Evolutionary conservation across 2,329 filamentous ascomycete genomes (phyloP), one percentile per base, ranked within the genome.

Genomic region (Penicillium crustosum): DNA sequence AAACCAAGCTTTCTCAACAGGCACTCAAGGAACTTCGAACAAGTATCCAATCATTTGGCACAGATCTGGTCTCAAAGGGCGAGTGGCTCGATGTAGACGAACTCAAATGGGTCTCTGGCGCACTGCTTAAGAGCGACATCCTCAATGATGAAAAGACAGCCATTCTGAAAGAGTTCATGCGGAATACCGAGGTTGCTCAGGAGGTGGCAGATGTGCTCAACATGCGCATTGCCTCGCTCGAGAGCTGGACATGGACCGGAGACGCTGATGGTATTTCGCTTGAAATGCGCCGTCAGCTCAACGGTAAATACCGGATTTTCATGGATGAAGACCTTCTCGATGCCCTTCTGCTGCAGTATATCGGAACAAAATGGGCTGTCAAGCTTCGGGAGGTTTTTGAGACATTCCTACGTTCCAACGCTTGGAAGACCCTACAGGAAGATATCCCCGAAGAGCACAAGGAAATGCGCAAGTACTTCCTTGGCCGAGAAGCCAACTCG

Each of bases 321-420:
- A 83, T 84, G 75, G 82, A 86, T 49, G 82, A 83, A 62, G 84
- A 87, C 59, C 73, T 84, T 21, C 77, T 85, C 8, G 81, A 85
- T 62, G 79, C 81, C 2, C 76, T 86, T 8, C 75, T 86, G 25
- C 68, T 85, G 3, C 81, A 85, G 44, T 83, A 79, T 59, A 75
- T 86, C 36, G 83, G 82, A 6, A 70, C 81, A 4, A 77, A 76
- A 49, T 84, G 81, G 79, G 76, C 79, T 2, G 75, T 82, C 4
- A 70, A 75, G 35, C 74, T 85, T 61, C 81, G 79, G 47, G 44
- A 66, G 8, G 73, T 68, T 0, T 80, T 84, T 47, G 66, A 55
- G 2, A 54, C 35, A 0, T 73, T 77, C 49, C 73, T 75, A 47
- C 55, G 65, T 12, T 77, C 72, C 15, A 64, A 69, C 19, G 79